Evolutionary conservation across 768 basidiomycete genomes (phyloP).

Genomic region (Naganishia friedmannii): DNA sequence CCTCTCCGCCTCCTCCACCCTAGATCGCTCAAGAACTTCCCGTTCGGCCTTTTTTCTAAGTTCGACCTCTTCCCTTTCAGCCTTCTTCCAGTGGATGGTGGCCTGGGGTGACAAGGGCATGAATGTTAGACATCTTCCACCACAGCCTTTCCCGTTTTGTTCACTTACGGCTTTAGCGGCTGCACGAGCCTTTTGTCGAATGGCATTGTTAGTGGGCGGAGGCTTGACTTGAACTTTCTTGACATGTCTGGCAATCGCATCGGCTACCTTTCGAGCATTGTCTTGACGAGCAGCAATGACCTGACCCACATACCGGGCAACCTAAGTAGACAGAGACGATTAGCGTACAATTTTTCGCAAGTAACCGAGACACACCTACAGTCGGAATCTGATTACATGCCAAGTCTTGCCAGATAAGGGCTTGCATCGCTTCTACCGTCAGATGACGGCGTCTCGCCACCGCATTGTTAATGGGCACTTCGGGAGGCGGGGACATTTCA

Average conservation of each 20-base stretch:
- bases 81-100: conserved; percentile 96
- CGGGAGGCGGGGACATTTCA: conserved; percentile 8
- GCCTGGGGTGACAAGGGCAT: conserved; percentile 57
- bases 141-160: neutral
- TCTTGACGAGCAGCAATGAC: conserved; percentile 12
- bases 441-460: conserved; percentile 24
- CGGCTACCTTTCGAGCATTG: conserved; percentile 28
- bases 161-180: conserved; percentile 44
- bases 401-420: conserved; percentile 32
- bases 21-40: conserved; percentile 61
- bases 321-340: neutral
- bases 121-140: too few species aligned
- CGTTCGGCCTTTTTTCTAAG: conserved; percentile 89
- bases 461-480: conserved; percentile 23
- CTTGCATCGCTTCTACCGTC: conserved; percentile 29
- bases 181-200: conserved; percentile 39
- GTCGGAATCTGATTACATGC: conserved; percentile 28
- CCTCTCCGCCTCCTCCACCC: conserved; percentile 55
- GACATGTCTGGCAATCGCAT: conserved; percentile 19
- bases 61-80: conserved; percentile 93
- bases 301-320: conserved; percentile 24
- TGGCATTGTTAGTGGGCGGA: conserved; percentile 31
- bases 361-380: conserved; percentile 10
- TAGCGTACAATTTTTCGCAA: neutral
- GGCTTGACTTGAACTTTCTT: conserved; percentile 21